Conservation (phyloP, 1,284 basidiomycete species). For the Leccinum olivaceoglutinosum region DNA sequence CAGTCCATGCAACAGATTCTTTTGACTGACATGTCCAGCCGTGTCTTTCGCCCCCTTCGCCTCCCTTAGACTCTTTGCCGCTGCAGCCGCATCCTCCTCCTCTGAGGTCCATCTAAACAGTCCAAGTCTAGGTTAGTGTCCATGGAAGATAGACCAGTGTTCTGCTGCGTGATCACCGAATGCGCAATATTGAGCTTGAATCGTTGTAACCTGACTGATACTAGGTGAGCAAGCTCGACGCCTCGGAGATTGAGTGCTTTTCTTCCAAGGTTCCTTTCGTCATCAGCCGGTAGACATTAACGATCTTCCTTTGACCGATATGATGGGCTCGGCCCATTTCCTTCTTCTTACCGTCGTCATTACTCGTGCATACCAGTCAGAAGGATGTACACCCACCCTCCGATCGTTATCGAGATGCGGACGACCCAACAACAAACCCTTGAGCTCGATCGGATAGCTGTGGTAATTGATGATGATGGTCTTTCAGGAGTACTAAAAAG, state of each 20-base stretch:
- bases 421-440: constrained; percentile 58
- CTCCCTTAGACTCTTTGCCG: too few species aligned
- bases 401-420: constrained; percentile 44
- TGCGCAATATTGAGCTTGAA: constrained; percentile 99
- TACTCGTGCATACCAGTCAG: constrained; percentile 36
- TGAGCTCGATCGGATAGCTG: constrained; percentile 69
- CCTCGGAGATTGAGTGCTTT: too few species aligned
- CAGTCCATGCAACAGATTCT: too few species aligned
- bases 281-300: too few species aligned
- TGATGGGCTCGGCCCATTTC: constrained; percentile 26
- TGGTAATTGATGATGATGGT: constrained; percentile 83
- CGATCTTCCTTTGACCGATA: too few species aligned
- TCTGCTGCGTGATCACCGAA: constrained; percentile 96
- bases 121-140: constrained; percentile 51
- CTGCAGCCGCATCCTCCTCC: too few species aligned
- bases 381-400: constrained; percentile 35
- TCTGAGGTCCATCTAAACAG: too few species aligned
- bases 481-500: constrained; percentile 65
- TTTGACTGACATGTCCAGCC: too few species aligned
- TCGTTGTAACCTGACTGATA: constrained; percentile 71
- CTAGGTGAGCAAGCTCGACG: constrained; percentile 9
- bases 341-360: constrained; percentile 55
- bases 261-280: too few species aligned
- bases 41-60: too few species aligned
- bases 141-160: constrained; percentile 90